Percentiles rank a stretch among this genome's conserved stretches.
These are phyloP conservation scores for Eucalyptus brandiana DNA, from an alignment of 345 rosid species.

Conservation along the genomic window DNA sequence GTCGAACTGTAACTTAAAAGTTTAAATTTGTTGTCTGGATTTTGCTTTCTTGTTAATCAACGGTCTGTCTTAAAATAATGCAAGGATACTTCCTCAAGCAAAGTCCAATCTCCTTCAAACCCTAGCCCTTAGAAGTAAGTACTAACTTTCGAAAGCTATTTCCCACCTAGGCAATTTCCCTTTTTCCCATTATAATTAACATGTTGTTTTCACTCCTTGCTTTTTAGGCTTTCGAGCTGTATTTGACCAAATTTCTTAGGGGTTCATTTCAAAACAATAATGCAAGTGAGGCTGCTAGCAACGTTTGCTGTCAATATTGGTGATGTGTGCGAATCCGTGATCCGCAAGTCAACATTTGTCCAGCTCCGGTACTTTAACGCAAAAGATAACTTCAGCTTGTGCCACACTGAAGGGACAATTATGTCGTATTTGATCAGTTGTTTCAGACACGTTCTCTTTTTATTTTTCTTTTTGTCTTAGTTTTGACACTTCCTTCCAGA, in stretches of 20 bases:
- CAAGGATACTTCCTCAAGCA: neutral
- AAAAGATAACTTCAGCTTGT: neutral
- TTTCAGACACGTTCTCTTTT: neutral
- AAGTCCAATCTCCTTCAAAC: neutral
- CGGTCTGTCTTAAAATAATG: neutral
- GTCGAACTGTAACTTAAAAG: neutral
- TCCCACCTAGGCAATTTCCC: neutral
- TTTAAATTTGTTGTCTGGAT: neutral
- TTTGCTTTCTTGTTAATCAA: neutral
- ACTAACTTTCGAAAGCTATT: neutral
- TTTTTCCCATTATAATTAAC: neutral
- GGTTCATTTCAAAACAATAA: neutral
- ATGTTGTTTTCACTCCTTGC: neutral
- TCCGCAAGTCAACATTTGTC: neutral
- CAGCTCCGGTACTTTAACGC: neutral
- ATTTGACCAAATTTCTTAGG: neutral
- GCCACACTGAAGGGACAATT: neutral
- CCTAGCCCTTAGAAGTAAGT: neutral
- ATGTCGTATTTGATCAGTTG: neutral
- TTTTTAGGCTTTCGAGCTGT: neutral
- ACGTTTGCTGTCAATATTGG: neutral
- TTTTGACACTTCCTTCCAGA: neutral
- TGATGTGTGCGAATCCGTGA: neutral
- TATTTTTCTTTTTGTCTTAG: neutral
- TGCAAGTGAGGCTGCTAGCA: neutral